Evolutionary conservation across 2,329 filamentous ascomycete genomes (phyloP).

Genomic region (Colletotrichum brevisporum): DNA sequence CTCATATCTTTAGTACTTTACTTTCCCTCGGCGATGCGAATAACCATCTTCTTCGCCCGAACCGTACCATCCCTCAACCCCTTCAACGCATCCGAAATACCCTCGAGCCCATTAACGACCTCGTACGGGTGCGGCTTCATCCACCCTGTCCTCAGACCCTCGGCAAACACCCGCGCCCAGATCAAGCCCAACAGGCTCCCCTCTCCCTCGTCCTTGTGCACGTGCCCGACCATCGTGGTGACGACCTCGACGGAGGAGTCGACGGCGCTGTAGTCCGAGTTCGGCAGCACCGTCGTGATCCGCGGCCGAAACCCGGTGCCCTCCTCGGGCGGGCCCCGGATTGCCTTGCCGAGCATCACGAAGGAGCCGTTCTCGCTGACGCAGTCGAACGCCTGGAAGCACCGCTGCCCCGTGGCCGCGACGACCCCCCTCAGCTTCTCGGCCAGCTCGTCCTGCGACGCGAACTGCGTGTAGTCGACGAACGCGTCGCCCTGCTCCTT

Average conservation of each 20-base stretch:
- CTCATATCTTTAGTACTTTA: not conserved
- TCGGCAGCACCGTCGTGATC: constrained; percentile 40
- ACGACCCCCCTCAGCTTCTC: constrained; percentile 39
- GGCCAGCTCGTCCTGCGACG: constrained; percentile 34
- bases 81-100: constrained; percentile 36
- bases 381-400: constrained; percentile 38
- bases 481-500: constrained; percentile 37
- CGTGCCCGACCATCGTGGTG: constrained; percentile 31
- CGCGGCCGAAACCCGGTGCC: constrained; percentile 35
- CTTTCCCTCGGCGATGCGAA: constrained; percentile 38
- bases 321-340: constrained; percentile 37
- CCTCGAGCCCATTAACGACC: constrained; percentile 35
- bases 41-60: constrained; percentile 42
- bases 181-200: constrained; percentile 38
- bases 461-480: constrained; percentile 42
- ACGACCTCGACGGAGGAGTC: constrained; percentile 39
- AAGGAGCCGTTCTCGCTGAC: constrained; percentile 41
- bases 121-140: constrained; percentile 42
- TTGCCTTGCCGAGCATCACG: constrained; percentile 36
- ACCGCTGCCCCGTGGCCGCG: constrained; percentile 25
- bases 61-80: constrained; percentile 37
- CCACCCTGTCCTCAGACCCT: constrained; percentile 41
- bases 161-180: constrained; percentile 34
- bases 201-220: constrained; percentile 35
- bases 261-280: constrained; percentile 17